Base-by-base conservation (phyloP, 495 filamentous ascomycete species). In the Penicillium turbatum region DNA sequence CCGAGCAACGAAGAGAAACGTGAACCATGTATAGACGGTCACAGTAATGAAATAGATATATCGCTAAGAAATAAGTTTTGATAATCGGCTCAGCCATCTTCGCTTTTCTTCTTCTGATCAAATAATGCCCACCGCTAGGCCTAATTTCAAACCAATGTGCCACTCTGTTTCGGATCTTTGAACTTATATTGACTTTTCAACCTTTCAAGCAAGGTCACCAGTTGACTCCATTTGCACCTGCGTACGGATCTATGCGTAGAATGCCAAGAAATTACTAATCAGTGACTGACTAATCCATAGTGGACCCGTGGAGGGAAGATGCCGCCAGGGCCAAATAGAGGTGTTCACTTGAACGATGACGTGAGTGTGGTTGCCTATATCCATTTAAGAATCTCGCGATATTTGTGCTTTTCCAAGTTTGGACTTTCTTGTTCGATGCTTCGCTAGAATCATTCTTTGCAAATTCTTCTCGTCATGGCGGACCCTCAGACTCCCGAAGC, bases 401-500 rank as follows among this genome's bases (percentile, higher is more conserved):
- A n/a, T 32, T 35, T 30, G 27, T 41, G 17, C n/a, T n/a, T 12
- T 43, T 43, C 5, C n/a, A n/a, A n/a, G 2, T 38, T 36, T 27
- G 63, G 9, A 64, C 30, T 5, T 7, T 2, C 35, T n/a, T 32
- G 56, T 49, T 36, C 53, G 40, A 27, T 62, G 24, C 15, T 35
- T n/a, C 5, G 36, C 10, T 29, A 34, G 54, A 27, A 54, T 19
- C 17, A 17, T 6, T 13, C 16, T 12, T n/a, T 37, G 5, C 49
- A 41, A 41, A 27, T 12, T 24, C 40, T 55, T 36, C 39, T 49
- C 52, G 57, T 47, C 40, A 77, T 77, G 74, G 65, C 72, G 51
- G 67, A 68, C 47, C 61, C 65, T 52, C 66, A 62, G 59, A 75
- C 68, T 64, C 58, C 59, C 85, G 88, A 90, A 68, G 81, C 80